phyloP scores from a whole-genome alignment of 495 filamentous ascomycete genomes.

The Xylaria grammica region DNA sequence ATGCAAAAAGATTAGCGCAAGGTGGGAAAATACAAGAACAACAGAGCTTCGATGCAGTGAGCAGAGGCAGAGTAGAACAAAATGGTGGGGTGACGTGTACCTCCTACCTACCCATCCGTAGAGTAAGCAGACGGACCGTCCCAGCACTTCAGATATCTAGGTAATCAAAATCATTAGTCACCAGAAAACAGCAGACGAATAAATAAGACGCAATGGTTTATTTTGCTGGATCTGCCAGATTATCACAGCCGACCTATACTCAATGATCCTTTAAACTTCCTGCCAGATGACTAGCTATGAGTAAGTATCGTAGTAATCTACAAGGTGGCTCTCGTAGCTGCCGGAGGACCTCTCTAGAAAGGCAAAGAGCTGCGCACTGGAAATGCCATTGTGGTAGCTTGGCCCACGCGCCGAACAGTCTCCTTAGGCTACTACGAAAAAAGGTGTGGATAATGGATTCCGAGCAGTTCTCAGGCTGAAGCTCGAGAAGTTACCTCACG shows the following conservation, averaged over 20 bases:
- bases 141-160: no score
- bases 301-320: neutral
- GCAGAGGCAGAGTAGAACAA: no score
- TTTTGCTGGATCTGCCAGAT: neutral
- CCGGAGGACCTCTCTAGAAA: neutral
- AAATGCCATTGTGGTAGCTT: neutral
- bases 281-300: constrained; percentile 6
- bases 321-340: neutral
- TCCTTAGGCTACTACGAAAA: neutral
- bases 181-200: neutral
- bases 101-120: no score
- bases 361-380: neutral
- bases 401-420: neutral
- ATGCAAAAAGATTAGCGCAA: no score
- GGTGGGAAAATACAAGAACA: no score
- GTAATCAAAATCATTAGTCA: no score
- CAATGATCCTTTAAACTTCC: neutral
- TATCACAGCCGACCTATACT: neutral
- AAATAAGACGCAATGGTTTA: neutral
- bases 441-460: no score
- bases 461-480: neutral
- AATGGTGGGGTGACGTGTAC: no score
- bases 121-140: no score
- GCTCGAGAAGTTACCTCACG: neutral
- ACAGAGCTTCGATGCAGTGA: no score